phyloP scores from a whole-genome alignment of 495 filamentous ascomycete species.

The Penicillium silybi region DNA sequence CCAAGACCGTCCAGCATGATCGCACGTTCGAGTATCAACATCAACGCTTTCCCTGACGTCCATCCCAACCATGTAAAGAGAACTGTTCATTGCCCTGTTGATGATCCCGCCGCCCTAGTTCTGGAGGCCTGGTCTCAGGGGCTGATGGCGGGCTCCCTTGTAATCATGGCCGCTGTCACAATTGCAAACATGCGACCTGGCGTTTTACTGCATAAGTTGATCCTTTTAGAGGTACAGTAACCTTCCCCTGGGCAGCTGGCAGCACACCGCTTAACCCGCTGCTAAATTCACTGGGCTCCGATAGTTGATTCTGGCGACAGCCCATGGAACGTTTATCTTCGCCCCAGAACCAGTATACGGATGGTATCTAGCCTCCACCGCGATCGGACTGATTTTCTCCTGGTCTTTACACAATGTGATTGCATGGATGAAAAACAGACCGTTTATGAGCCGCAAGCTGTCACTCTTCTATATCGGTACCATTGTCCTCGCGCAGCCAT shows the following conservation, averaged over 20 bases:
- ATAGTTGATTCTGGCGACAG: conserved; percentile 10
- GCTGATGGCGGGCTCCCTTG: conserved; percentile 27
- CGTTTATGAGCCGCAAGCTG: conserved; percentile 20
- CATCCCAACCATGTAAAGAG: background rate
- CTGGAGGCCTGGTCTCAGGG: conserved; percentile 31
- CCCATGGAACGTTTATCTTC: conserved; percentile 31
- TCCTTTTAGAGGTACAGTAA: conserved; percentile 32
- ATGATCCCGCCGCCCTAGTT: conserved; percentile 18
- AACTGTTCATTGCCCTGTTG: background rate
- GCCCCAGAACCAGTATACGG: conserved; percentile 20
- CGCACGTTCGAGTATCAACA: background rate
- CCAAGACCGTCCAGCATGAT: too few species aligned
- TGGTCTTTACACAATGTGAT: conserved; percentile 33
- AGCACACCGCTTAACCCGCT: too few species aligned
- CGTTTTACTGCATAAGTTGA: conserved; percentile 31
- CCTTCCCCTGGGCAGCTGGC: too few species aligned
- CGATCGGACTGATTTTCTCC: conserved; percentile 26
- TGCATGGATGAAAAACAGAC: conserved; percentile 31
- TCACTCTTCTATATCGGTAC: conserved; percentile 23
- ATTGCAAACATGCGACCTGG: conserved; percentile 26
- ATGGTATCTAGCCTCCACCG: conserved; percentile 30
- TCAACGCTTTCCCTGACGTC: background rate
- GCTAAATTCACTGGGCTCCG: background rate
- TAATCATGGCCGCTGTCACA: conserved; percentile 28
- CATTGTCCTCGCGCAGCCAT: conserved; percentile 22